Evolutionary conservation across 441 rosid species (phyloP).

Genomic region (Eruca vesicaria): DNA sequence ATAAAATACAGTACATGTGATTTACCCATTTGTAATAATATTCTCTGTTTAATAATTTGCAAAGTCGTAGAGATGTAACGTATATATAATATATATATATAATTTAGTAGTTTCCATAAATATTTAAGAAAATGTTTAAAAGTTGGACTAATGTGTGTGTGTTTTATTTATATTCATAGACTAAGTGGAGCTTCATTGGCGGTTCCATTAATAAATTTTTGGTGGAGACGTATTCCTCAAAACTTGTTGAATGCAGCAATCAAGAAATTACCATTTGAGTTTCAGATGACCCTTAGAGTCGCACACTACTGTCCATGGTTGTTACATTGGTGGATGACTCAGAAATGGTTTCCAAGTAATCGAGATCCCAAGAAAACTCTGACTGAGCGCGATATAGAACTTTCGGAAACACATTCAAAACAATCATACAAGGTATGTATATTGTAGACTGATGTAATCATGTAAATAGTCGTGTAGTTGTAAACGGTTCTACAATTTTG

Average conservation of each 20-base stretch:
- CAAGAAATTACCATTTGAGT: constrained; percentile 34
- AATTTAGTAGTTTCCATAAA: not conserved
- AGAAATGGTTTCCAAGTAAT: constrained; percentile 62
- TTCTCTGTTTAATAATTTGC: not conserved
- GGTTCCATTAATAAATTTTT: constrained; percentile 74
- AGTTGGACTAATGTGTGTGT: not conserved
- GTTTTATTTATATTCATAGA: constrained; percentile 6
- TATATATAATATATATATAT: not conserved
- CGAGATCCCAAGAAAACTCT: constrained; percentile 41
- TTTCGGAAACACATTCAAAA: constrained; percentile 13
- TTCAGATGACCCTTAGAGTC: constrained; percentile 43
- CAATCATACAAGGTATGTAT: constrained; percentile 8
- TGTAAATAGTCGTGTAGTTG: not conserved
- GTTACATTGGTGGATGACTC: constrained; percentile 86
- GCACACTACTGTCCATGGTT: constrained; percentile 73
- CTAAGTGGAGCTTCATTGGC: constrained; percentile 74
- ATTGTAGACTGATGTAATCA: not conserved
- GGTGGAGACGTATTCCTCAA: constrained; percentile 76
- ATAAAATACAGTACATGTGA: not conserved
- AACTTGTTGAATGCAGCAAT: constrained; percentile 44
- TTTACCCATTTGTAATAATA: not conserved
- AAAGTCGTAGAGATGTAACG: not conserved
- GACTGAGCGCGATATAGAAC: constrained; percentile 35
- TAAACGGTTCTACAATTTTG: not conserved
- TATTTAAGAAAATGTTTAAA: not conserved